Conservation (phyloP, 2,329 filamentous ascomycete genomes). For the Sclerotinia glacialis region DNA sequence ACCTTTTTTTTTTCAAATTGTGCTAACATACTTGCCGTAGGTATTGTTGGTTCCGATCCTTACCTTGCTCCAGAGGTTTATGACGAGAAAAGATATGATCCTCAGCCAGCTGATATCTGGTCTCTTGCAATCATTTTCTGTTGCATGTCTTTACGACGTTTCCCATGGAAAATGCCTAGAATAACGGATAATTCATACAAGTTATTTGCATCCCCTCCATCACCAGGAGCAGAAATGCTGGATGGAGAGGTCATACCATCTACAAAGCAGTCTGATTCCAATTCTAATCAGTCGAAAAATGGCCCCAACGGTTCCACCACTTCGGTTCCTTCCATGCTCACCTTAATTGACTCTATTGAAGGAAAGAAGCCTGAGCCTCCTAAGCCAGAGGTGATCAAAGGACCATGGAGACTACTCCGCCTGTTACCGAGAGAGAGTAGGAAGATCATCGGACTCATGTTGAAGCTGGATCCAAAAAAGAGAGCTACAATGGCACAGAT, state of each 20-base stretch:
- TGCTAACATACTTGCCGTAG: conserved; percentile 43
- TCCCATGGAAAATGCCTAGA: conserved; percentile 95
- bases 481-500: conserved; percentile 85
- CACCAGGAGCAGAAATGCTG: conserved; percentile 55
- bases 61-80: conserved; percentile 97
- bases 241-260: conserved; percentile 26
- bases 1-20: neutral
- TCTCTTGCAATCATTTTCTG: conserved; percentile 98
- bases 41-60: conserved; percentile 81
- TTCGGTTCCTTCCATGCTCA: neutral
- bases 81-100: conserved; percentile 88
- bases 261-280: conserved; percentile 20
- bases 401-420: conserved; percentile 85
- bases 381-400: conserved; percentile 74
- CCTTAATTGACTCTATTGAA: conserved; percentile 3
- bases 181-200: conserved; percentile 92
- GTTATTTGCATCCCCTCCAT: conserved; percentile 82
- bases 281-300: conserved; percentile 5
- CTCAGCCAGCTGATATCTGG: conserved; percentile 93
- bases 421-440: conserved; percentile 85
- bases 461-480: conserved; percentile 80
- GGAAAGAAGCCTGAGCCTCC: conserved; percentile 41
- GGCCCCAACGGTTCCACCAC: neutral
- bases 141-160: conserved; percentile 93
- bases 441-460: conserved; percentile 87